Percentiles rank a stretch among this genome's conserved stretches.
phyloP scores from a whole-genome alignment of 805 yeast species.

The Metschnikowia koreensis region DNA sequence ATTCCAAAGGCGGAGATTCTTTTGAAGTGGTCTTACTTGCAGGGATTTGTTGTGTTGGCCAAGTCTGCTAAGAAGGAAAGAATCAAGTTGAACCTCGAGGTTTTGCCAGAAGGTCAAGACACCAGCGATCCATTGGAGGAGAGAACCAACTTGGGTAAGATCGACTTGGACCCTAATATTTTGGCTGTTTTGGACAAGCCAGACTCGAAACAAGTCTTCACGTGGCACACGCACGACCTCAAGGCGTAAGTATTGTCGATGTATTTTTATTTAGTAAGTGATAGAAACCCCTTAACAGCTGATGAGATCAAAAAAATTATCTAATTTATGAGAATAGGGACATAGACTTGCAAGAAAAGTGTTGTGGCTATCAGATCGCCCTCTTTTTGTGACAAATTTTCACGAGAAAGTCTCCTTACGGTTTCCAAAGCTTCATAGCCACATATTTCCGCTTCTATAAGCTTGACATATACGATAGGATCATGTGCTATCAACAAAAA shows the following conservation, averaged over 20 bases:
- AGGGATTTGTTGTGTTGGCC: constrained; percentile 70
- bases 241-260: constrained; percentile 9
- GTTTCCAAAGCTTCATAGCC: too few species aligned
- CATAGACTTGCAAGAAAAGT: too few species aligned
- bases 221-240: constrained; percentile 34
- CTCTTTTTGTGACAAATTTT: too few species aligned
- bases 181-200: constrained; percentile 35
- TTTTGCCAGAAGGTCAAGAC: constrained; percentile 34
- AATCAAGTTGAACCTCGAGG: constrained; percentile 53
- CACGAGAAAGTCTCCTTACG: too few species aligned
- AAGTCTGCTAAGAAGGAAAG: constrained; percentile 59
- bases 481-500: too few species aligned
- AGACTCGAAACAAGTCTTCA: constrained; percentile 33
- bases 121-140: constrained; percentile 25
- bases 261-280: background rate
- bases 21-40: constrained; percentile 69
- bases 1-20: constrained; percentile 61
- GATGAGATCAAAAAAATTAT: too few species aligned
- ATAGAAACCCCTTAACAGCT: background rate
- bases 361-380: too few species aligned
- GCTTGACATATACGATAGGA: too few species aligned
- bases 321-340: too few species aligned
- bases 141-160: constrained; percentile 32
- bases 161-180: constrained; percentile 40
- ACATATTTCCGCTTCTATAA: too few species aligned